Evolutionary conservation across 192 early-diverging fungal species (phyloP).

Genomic region (Geosiphon pyriformis): DNA sequence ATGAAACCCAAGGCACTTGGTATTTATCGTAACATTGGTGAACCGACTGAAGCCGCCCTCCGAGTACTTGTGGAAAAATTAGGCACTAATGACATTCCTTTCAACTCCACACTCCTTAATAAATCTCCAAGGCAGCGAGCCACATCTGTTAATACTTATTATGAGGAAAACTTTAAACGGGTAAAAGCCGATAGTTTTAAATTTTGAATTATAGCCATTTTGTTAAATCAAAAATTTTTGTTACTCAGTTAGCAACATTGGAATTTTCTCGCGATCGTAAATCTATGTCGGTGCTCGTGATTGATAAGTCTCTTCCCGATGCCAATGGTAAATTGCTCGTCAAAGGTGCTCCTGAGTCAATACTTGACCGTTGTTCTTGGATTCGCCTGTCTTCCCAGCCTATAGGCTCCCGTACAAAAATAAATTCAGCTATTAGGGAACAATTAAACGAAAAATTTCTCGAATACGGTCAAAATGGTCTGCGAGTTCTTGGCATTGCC

Average conservation of each 20-base stretch:
- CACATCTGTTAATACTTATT: conserved; percentile 70
- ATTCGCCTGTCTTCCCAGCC: conserved; percentile 47
- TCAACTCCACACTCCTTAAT: conserved; percentile 54
- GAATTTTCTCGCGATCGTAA: conserved; percentile 98
- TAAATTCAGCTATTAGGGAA: conserved; percentile 57
- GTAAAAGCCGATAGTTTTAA: conserved; percentile 19
- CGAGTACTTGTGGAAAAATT: conserved; percentile 92
- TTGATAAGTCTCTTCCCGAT: conserved; percentile 22
- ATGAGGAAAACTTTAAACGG: conserved; percentile 55
- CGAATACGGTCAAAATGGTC: conserved; percentile 72
- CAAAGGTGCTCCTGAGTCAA: conserved; percentile 92
- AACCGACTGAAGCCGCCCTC: conserved; percentile 98
- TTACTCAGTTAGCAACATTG: conserved; percentile 49
- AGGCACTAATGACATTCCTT: conserved; percentile 61
- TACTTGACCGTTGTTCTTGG: conserved; percentile 80
- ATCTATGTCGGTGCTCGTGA: conserved; percentile 91
- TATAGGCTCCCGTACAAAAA: conserved; percentile 31
- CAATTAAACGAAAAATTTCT: conserved; percentile 60
- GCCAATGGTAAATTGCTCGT: conserved; percentile 59
- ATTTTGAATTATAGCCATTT: background rate
- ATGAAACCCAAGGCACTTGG: too few relatives aligned
- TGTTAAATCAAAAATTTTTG: background rate
- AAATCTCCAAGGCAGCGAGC: conserved; percentile 53
- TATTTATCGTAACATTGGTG: conserved; percentile 74
- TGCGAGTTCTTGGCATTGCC: conserved; percentile 91